Base-by-base conservation (phyloP, 441 rosid genomes). In the Theobroma grandiflorum region DNA sequence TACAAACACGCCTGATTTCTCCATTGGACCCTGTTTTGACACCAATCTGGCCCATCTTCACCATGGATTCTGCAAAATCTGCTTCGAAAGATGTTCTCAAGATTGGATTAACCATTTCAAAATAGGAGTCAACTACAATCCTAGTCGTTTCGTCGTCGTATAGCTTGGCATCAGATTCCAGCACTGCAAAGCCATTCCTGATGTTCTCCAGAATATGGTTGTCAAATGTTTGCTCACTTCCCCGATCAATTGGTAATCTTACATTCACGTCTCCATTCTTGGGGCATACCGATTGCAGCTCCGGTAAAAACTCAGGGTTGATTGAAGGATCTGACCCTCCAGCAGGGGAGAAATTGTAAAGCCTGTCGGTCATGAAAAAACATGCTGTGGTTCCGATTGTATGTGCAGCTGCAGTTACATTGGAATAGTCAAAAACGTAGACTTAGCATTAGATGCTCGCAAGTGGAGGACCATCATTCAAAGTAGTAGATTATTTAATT, bases 311-410 rank as follows among this genome's bases (percentile, higher is more conserved):
- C 3, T 35, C 40, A 1, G 93, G 89, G 80, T 84, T 84, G 80
- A 95, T 92, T n/a, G 86, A 74, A 2, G 99, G 97, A 75, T 95
- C 99, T 2, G 98, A 83, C 42, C 82, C 88, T 4, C 84, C 82
- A 0, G 72, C 55, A 0, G 89, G 88, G 15, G 78, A 80, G 78
- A 90, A 94, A 31, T 79, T 59, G 87, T 92, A 94, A 45, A 94
- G 94, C 58, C 96, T 82, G 8, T 83, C 81, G 43, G 78, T 80
- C 95, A 95, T 86, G 87, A 94, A 94, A 90, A 94, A 94, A 81
- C 98, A 95, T 6, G 98, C 98, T 6, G 95, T 85, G 8, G 96
- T 90, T n/a, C 99, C 98, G 66, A 95, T 95, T 40, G 91, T 88
- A 77, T 95, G 99, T 7, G 94, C 98, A 47, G 93, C 95, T 95